These are phyloP conservation scores for Trebouxia gelatinosa DNA, from an alignment of 163 green algal species.

Conservation along the genomic window DNA sequence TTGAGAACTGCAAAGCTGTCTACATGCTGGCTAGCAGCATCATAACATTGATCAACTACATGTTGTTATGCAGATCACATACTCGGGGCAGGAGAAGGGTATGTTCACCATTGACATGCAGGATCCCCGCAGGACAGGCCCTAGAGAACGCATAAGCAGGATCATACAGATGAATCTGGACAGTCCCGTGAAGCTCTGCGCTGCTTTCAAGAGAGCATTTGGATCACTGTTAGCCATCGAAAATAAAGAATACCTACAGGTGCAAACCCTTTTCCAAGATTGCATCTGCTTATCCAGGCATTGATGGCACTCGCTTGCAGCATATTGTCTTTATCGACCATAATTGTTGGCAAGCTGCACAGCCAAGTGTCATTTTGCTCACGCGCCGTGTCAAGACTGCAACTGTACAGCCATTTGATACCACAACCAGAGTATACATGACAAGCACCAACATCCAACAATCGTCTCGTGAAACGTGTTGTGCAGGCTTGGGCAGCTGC, in stretches of 20 bases:
- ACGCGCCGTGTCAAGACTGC: background rate
- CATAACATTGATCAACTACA: too few species aligned
- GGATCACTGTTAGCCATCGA: conserved; percentile 31
- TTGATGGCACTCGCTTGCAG: background rate
- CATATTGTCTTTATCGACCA: background rate
- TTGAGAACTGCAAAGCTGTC: too few species aligned
- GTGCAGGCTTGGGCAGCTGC: conserved; percentile 46
- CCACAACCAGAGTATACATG: background rate
- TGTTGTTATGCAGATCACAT: conserved; percentile 46
- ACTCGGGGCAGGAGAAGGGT: conserved; percentile 36
- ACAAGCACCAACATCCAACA: background rate
- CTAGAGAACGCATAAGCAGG: conserved; percentile 21
- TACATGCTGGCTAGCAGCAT: too few species aligned
- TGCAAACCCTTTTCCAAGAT: conserved; percentile 7
- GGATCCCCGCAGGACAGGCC: conserved; percentile 38
- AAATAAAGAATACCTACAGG: conserved; percentile 9
- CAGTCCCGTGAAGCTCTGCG: conserved; percentile 49
- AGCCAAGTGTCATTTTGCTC: background rate
- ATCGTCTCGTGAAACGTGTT: background rate
- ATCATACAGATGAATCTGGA: conserved; percentile 53
- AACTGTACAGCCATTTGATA: too few species aligned
- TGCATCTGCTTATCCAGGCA: conserved; percentile 7
- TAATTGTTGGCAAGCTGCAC: background rate
- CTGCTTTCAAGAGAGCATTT: conserved; percentile 40
- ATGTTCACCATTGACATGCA: conserved; percentile 41